Conservation (phyloP, 179 eudicot species). For the Beta macrorhiza region DNA sequence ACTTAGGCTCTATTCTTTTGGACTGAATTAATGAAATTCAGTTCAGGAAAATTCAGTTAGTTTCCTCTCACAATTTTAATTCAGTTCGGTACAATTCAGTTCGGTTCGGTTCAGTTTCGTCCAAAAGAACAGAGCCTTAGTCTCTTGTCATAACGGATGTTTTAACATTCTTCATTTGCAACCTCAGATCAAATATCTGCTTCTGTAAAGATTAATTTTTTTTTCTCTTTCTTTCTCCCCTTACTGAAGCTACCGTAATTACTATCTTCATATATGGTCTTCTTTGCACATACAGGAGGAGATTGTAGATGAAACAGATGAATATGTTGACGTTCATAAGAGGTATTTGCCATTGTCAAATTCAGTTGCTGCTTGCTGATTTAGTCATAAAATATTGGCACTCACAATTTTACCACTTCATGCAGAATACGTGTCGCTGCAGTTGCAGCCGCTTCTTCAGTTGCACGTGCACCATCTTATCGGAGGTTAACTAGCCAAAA, state of each 20-base stretch:
- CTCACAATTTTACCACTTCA: constrained; percentile 18
- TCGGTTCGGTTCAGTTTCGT: too few species aligned
- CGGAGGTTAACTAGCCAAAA: constrained; percentile 46
- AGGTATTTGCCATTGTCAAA: constrained; percentile 46
- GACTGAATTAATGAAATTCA: too few species aligned
- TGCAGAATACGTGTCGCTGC: constrained; percentile 58
- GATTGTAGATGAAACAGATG: constrained; percentile 97
- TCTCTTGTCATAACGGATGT: background rate
- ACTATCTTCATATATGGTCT: background rate
- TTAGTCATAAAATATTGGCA: constrained; percentile 14
- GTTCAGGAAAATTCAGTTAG: too few species aligned
- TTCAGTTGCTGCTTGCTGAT: constrained; percentile 6
- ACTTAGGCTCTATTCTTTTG: too few species aligned
- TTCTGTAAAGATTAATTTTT: background rate
- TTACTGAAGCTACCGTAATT: background rate
- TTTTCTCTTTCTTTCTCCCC: background rate
- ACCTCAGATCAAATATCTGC: background rate
- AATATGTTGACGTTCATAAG: constrained; percentile 83
- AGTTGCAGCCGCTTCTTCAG: constrained; percentile 50
- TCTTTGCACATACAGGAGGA: constrained; percentile 63
- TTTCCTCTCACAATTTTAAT: too few species aligned
- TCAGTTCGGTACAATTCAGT: too few species aligned
- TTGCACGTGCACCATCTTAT: constrained; percentile 50
- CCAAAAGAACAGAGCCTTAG: too few species aligned
- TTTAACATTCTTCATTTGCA: background rate